phyloP scores from a whole-genome alignment of 1,139 yeast genomes.

The Yamadazyma siamensis region DNA sequence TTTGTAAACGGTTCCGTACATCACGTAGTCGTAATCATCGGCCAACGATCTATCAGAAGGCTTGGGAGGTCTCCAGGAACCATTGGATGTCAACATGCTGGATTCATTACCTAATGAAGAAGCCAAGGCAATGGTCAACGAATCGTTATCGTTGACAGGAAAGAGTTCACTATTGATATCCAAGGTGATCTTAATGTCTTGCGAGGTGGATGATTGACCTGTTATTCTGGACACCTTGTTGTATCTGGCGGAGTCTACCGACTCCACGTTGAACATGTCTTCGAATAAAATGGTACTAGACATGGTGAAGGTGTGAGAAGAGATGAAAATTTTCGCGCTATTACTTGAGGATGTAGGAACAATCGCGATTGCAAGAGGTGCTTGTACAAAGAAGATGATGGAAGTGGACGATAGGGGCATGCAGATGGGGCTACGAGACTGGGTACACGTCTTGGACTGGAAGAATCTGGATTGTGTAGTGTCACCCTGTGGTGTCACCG shows the following conservation, averaged over 20 bases:
- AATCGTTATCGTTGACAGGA: conserved; percentile 76
- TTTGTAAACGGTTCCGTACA: conserved; percentile 97
- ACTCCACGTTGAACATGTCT: conserved; percentile 84
- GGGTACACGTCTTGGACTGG: too few species aligned
- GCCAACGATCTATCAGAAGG: conserved; percentile 82
- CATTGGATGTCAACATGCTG: conserved; percentile 54
- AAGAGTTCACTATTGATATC: conserved; percentile 92
- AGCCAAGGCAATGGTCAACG: conserved; percentile 86
- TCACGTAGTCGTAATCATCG: conserved; percentile 96
- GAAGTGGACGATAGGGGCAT: too few species aligned
- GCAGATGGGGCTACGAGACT: too few species aligned
- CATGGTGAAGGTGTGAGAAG: conserved; percentile 34
- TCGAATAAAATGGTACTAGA: conserved; percentile 73
- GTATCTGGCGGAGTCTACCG: conserved; percentile 86
- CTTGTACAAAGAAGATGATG: too few species aligned
- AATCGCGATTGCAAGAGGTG: too few species aligned
- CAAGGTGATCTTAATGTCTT: conserved; percentile 79
- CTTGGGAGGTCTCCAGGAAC: conserved; percentile 92
- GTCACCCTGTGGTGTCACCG: too few species aligned
- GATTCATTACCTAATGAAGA: conserved; percentile 65
- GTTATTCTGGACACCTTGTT: conserved; percentile 89
- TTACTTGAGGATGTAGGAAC: background rate
- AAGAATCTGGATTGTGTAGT: too few species aligned
- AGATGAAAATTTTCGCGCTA: background rate
- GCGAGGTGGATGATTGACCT: conserved; percentile 81